These are phyloP conservation scores for Trichaptum fuscoviolaceum DNA, from an alignment of 768 basidiomycete genomes.

Conservation along the genomic window DNA sequence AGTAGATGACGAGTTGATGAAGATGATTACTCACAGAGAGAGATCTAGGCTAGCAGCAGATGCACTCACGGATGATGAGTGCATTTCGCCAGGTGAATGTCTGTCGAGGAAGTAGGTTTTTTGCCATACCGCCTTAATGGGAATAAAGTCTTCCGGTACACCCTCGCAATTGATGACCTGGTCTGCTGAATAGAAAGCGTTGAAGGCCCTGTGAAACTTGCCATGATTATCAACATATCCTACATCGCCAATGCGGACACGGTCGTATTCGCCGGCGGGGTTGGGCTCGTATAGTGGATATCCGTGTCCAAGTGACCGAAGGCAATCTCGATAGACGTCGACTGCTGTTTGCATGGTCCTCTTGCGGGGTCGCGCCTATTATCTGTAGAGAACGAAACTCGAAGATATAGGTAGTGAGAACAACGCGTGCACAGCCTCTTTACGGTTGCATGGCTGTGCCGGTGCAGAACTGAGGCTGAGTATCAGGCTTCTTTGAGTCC, in stretches of 20 bases:
- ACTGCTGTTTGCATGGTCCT: background rate
- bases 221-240: constrained; percentile 14
- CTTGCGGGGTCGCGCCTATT: background rate
- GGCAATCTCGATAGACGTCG: constrained; percentile 14
- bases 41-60: background rate
- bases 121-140: background rate
- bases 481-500: too few species aligned
- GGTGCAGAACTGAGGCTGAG: too few species aligned
- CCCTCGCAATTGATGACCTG: background rate
- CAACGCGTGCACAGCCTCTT: too few species aligned
- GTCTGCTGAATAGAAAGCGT: constrained; percentile 13
- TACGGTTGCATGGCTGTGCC: too few species aligned
- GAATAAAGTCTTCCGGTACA: background rate
- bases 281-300: constrained; percentile 16
- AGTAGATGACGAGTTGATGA: background rate
- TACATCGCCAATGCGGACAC: constrained; percentile 17
- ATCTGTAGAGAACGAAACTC: too few species aligned
- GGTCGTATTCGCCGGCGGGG: constrained; percentile 14
- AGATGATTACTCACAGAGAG: background rate
- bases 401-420: too few species aligned
- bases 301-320: constrained; percentile 9
- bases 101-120: background rate
- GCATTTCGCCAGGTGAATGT: background rate
- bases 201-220: constrained; percentile 17
- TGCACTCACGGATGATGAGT: background rate